Base-by-base conservation (phyloP, 1,139 yeast species). In the Pichia sp. region DNA sequence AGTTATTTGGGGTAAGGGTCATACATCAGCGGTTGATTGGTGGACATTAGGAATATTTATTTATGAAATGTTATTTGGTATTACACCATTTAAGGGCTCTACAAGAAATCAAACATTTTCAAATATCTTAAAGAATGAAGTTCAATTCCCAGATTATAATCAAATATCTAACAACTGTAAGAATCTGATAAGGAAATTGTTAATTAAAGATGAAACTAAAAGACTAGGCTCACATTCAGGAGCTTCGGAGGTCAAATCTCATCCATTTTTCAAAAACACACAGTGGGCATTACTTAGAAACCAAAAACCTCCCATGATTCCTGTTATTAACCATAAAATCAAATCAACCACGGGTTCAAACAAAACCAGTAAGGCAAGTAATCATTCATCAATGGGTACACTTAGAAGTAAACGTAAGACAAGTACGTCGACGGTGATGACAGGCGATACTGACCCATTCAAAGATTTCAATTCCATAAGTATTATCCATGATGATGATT, bases 21-120 rank as follows among this genome's bases (percentile, higher is more conserved):
- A 91, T 57, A 91, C 97, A 1, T 83, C 91, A 20, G 96, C 97
- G 0, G 98, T 91, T 15, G 98, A 91, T 62, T 91, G 98, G 98
- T 91, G 98, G 98, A 91, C 98, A 0, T 68, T 91, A 48, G 98
- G 98, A 2, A 88, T 91, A 28, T 72, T 91, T 54, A 69, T 88
- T 21, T 91, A 78, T 60, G 98, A 91, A 59, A 91, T 91, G 98
- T 67, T 91, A 31, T 88, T 78, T 61, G 97, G 97, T 2, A 84
- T 88, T 9, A 91, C 98, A 0, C 98, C 98, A 1, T 91, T 91
- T 65, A 91, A 91, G 63, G 98, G 98, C 6, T 69, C 76, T 35
- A 87, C 80, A 51, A 73, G 97, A 37, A 88, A 88, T 57, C 80
- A 80, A 52, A 91, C 98, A 0, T 91, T 91, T 63, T 80, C 93